Evolutionary conservation across 2,329 filamentous ascomycete genomes (phyloP).

Genomic region (Nemania abortiva): DNA sequence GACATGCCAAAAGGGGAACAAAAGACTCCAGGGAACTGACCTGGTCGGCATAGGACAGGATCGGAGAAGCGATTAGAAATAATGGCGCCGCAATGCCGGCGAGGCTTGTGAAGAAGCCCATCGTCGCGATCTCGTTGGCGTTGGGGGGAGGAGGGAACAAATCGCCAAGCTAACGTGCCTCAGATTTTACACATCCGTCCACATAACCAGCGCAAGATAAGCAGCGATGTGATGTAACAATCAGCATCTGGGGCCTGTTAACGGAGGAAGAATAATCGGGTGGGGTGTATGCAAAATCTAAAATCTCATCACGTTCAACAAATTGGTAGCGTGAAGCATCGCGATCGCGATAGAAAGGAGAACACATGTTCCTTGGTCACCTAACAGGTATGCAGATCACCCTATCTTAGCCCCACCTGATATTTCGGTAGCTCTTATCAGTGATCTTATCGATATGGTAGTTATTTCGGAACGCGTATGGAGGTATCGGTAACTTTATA

Average conservation of each 20-base stretch:
- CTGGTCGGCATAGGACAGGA: constrained; percentile 75
- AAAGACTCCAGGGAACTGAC: too few relatives aligned
- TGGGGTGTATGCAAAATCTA: constrained; percentile 5
- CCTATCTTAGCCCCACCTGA: constrained; percentile 26
- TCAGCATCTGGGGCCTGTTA: constrained; percentile 17
- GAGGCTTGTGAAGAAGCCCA: constrained; percentile 61
- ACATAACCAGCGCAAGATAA: constrained; percentile 19
- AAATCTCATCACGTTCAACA: constrained; percentile 8
- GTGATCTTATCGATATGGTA: constrained; percentile 9
- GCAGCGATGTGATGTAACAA: constrained; percentile 4
- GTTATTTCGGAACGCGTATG: too few relatives aligned
- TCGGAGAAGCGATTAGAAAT: constrained; percentile 72
- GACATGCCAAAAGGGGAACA: too few relatives aligned
- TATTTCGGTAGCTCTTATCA: constrained; percentile 13
- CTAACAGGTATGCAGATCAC: not conserved
- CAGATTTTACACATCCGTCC: constrained; percentile 11
- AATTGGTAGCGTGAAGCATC: not conserved
- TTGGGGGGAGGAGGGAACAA: not conserved
- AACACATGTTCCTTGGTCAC: constrained; percentile 17
- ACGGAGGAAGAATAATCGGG: not conserved
- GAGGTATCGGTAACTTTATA: too few relatives aligned
- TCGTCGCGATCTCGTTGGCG: constrained; percentile 39
- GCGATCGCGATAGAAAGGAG: constrained; percentile 22
- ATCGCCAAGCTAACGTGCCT: constrained; percentile 18
- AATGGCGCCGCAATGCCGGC: constrained; percentile 71